A percentile compares a stretch with the other conserved stretches of the same genome.
phyloP scores from a whole-genome alignment of 306 rosid species.

The Castanospermum australe region DNA sequence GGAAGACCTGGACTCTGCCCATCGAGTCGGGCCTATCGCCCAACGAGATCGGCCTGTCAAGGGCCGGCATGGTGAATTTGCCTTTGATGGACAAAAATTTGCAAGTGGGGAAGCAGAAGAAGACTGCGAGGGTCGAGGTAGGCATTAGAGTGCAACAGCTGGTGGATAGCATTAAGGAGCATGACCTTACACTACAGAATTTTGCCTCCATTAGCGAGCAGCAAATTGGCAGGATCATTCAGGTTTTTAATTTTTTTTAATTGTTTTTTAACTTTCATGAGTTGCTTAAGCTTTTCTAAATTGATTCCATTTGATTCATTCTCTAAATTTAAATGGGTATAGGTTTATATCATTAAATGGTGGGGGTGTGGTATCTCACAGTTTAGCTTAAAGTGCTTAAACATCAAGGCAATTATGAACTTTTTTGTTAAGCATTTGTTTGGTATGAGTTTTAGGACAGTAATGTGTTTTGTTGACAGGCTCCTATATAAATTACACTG shows the following conservation, averaged over 20 bases:
- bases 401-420: background rate
- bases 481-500: background rate
- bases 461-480: background rate
- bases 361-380: background rate
- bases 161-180: constrained; percentile 82
- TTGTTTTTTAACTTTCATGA: background rate
- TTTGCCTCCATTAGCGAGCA: constrained; percentile 96
- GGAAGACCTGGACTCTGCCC: constrained; percentile 63
- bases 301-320: background rate
- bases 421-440: background rate
- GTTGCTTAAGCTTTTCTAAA: background rate
- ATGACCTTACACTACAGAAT: constrained; percentile 88
- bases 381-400: background rate
- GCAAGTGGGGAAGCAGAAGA: constrained; percentile 79
- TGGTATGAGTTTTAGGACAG: background rate
- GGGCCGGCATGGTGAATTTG: constrained; percentile 87
- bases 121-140: constrained; percentile 82
- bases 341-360: background rate
- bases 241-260: constrained; percentile 48
- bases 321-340: background rate
- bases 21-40: constrained; percentile 93
- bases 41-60: constrained; percentile 81
- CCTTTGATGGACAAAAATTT: constrained; percentile 78
- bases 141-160: constrained; percentile 95
- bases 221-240: constrained; percentile 95